A percentile compares a stretch with the other conserved stretches of the same genome.
phyloP scores from a whole-genome alignment of 495 filamentous ascomycete genomes.

The Immersiella caudata region DNA sequence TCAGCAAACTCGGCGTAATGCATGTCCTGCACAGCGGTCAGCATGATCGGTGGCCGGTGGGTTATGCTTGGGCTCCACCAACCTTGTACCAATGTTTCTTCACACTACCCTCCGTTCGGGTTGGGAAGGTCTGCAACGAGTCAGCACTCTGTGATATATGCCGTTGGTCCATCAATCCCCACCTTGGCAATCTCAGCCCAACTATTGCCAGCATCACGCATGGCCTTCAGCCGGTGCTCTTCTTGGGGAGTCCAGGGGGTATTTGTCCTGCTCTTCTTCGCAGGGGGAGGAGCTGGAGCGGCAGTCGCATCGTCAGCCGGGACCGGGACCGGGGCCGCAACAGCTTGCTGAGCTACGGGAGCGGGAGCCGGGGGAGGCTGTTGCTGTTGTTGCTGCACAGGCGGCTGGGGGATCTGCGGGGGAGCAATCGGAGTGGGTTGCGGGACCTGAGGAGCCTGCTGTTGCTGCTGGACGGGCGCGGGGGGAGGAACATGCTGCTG shows the following conservation, averaged over 20 bases:
- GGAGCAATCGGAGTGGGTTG: constrained; percentile 28
- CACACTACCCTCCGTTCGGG: constrained; percentile 91
- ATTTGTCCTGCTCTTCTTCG: constrained; percentile 93
- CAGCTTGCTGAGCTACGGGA: constrained; percentile 32
- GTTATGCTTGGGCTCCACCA: constrained; percentile 27
- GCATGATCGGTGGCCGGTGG: constrained; percentile 19
- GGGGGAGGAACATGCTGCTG: constrained; percentile 34
- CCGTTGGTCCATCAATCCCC: constrained; percentile 13
- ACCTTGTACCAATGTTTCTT: constrained; percentile 99
- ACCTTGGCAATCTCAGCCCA: constrained; percentile 99
- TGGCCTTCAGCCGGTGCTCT: constrained; percentile 85
- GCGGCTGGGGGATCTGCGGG: constrained; percentile 19
- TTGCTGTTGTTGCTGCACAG: constrained; percentile 27
- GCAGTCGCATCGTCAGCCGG: constrained; percentile 41
- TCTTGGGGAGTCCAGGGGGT: constrained; percentile 97
- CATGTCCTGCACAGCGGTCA: constrained; percentile 73
- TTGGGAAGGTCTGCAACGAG: constrained; percentile 75
- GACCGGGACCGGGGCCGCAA: constrained; percentile 24
- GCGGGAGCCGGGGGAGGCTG: constrained; percentile 24
- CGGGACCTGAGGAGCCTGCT: constrained; percentile 23
- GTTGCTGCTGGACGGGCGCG: constrained; percentile 18
- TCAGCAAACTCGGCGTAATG: constrained; percentile 99
- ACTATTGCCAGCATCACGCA: constrained; percentile 90
- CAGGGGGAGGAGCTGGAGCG: constrained; percentile 54
- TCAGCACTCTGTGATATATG: constrained; percentile 29